These are phyloP conservation scores for Ministeria vibrans DNA, from an alignment of 78 protist species.

Conservation along the genomic window DNA sequence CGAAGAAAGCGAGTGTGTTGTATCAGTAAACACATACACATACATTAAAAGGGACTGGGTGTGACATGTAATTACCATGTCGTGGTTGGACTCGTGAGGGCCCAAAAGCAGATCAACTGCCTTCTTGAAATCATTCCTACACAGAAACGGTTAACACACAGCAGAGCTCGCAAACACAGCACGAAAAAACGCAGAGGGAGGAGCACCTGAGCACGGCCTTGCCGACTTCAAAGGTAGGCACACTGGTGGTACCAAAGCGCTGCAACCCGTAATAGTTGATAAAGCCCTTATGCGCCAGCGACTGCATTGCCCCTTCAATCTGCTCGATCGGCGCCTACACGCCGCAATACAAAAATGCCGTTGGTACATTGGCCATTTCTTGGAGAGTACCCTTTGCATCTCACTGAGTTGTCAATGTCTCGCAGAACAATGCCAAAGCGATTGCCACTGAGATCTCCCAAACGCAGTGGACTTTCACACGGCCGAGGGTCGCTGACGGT, in stretches of 20 bases:
- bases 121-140: background rate
- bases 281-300: conserved; percentile 18
- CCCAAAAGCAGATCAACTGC: conserved; percentile 6
- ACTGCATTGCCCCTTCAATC: background rate
- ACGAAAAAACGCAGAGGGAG: too few relatives aligned
- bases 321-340: background rate
- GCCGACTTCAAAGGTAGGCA: conserved; percentile 35
- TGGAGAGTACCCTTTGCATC: background rate
- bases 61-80: background rate
- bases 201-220: background rate
- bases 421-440: conserved; percentile 39
- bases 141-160: too few relatives aligned
- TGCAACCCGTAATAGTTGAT: conserved; percentile 55
- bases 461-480: background rate
- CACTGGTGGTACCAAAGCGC: conserved; percentile 41
- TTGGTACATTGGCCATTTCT: background rate
- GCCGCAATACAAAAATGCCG: too few relatives aligned
- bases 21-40: background rate
- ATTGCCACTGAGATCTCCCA: conserved; percentile 49
- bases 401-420: background rate
- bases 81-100: background rate
- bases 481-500: conserved; percentile 7
- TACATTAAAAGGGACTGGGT: background rate
- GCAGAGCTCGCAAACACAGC: too few relatives aligned
- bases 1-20: background rate